These are phyloP conservation scores for Henckelia pumila DNA, from an alignment of 257 asterid species.

Conservation along the genomic window DNA sequence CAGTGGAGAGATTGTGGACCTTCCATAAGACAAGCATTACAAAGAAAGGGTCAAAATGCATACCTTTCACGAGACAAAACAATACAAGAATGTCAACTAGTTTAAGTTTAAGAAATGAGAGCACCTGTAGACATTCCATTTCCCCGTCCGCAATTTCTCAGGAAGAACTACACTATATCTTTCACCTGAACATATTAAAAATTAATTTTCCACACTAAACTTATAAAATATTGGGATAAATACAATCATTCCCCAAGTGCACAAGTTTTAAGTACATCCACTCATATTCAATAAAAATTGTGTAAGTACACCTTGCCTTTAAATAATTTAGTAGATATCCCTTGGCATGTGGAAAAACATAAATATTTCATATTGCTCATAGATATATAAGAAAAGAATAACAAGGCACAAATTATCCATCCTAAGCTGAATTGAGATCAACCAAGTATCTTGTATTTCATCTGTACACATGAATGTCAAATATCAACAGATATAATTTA, in stretches of 20 bases:
- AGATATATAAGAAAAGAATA: neutral
- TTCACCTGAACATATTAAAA: slow-evolving; percentile 52
- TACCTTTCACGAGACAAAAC: slow-evolving; percentile 1
- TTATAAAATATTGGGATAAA: slow-evolving; percentile 1
- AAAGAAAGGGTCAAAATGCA: slow-evolving; percentile 16
- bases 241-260: slow-evolving; percentile 1
- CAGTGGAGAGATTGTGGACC: slow-evolving; percentile 79
- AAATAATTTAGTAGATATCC: neutral
- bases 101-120: slow-evolving; percentile 15
- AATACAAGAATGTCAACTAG: neutral
- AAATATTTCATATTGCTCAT: neutral
- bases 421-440: neutral
- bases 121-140: slow-evolving; percentile 98
- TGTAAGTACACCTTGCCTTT: neutral
- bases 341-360: neutral
- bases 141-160: slow-evolving; percentile 85
- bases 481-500: neutral
- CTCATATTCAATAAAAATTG: neutral
- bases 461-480: neutral
- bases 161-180: slow-evolving; percentile 85
- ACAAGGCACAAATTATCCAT: neutral
- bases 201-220: slow-evolving; percentile 22
- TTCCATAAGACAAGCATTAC: slow-evolving; percentile 33
- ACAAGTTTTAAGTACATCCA: neutral
- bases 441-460: neutral